A percentile compares a stretch with the other conserved stretches of the same genome.
Conservation (phyloP, 495 filamentous ascomycete species). For the Penicillium fimorum region DNA sequence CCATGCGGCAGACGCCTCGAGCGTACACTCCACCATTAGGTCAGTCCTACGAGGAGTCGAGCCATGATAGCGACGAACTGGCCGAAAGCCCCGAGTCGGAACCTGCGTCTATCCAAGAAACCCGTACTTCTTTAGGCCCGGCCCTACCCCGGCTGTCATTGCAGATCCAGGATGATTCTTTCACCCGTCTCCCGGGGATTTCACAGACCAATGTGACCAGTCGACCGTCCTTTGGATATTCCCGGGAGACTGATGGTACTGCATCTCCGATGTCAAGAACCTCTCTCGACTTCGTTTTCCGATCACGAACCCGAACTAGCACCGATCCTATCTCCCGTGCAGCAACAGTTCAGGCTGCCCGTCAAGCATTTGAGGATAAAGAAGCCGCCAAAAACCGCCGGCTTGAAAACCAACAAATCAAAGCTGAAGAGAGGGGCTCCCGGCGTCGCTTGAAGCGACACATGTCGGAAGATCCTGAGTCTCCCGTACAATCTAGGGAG, state of each 20-base stretch:
- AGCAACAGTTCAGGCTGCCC: slow-evolving; percentile 53
- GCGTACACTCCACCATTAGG: slow-evolving; percentile 55
- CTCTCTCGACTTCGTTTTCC: slow-evolving; percentile 57
- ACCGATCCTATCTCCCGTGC: slow-evolving; percentile 52
- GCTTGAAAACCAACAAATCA: slow-evolving; percentile 53
- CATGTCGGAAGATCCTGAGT: slow-evolving; percentile 15
- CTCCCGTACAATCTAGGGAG: slow-evolving; percentile 13
- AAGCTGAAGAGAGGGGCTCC: slow-evolving; percentile 45
- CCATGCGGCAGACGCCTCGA: slow-evolving; percentile 58
- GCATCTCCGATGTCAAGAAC: slow-evolving; percentile 51
- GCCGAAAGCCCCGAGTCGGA: slow-evolving; percentile 36
- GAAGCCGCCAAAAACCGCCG: slow-evolving; percentile 58
- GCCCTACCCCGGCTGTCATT: slow-evolving; percentile 38
- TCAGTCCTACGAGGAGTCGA: slow-evolving; percentile 51
- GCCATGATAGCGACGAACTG: slow-evolving; percentile 46
- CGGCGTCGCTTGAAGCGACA: slow-evolving; percentile 36
- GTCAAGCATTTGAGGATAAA: slow-evolving; percentile 57
- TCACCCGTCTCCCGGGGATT: slow-evolving; percentile 43
- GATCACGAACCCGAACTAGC: slow-evolving; percentile 45
- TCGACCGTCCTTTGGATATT: slow-evolving; percentile 50
- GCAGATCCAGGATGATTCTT: slow-evolving; percentile 50
- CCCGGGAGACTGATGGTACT: slow-evolving; percentile 47
- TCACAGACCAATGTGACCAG: slow-evolving; percentile 56
- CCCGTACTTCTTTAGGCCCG: slow-evolving; percentile 31
- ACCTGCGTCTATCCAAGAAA: slow-evolving; percentile 16